These are phyloP conservation scores for Didymellaceae sp. DNA, from an alignment of 2,329 filamentous ascomycete genomes.

Conservation along the genomic window DNA sequence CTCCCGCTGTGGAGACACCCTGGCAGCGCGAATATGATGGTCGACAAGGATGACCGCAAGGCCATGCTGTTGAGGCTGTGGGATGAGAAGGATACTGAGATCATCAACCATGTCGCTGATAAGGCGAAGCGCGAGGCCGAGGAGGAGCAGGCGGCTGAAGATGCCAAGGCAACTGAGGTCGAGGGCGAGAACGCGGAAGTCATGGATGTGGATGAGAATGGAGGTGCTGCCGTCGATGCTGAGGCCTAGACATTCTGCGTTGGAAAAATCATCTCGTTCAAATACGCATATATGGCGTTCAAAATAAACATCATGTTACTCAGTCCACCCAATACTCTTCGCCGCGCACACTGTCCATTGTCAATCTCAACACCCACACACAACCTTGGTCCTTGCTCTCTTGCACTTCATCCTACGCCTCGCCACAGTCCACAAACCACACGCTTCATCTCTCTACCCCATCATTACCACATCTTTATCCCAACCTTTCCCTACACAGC, in stretches of 20 bases:
- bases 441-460: neutral
- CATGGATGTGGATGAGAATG: constrained; percentile 18
- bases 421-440: too few species aligned
- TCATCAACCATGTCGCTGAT: constrained; percentile 54
- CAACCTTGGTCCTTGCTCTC: too few species aligned
- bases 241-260: constrained; percentile 12
- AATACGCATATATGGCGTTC: too few species aligned
- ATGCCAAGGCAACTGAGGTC: constrained; percentile 18
- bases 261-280: too few species aligned
- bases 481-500: constrained; percentile 50
- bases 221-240: constrained; percentile 11
- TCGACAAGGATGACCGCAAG: constrained; percentile 92
- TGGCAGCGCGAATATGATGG: constrained; percentile 92
- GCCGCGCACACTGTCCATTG: too few species aligned
- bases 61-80: constrained; percentile 92
- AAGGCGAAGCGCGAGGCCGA: constrained; percentile 38
- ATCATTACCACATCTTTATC: neutral
- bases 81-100: constrained; percentile 84
- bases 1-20: constrained; percentile 94
- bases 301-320: too few species aligned
- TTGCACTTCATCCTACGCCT: too few species aligned
- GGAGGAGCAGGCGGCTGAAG: constrained; percentile 20
- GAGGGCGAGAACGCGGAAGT: constrained; percentile 26
- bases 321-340: too few species aligned
- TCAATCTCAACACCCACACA: too few species aligned